Evolutionary conservation across 805 yeast genomes (phyloP), one percentile per base, ranked within the genome.

Genomic region (Candida sphagnicola): DNA sequence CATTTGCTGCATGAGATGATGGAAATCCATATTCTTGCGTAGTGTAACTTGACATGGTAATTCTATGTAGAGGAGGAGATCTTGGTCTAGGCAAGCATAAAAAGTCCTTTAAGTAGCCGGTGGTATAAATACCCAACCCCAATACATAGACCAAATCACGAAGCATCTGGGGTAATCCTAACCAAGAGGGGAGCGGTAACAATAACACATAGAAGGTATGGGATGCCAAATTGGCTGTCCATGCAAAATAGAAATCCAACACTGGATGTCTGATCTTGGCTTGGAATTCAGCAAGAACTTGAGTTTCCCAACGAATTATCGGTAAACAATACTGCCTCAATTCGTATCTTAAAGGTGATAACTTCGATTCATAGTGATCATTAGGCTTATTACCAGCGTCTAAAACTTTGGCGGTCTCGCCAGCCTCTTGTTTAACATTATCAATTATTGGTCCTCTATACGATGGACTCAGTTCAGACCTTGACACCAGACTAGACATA

Each of bases 21-120:
- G 98, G 99, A 50, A 90, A 88, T 3, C 99, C 99, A 59, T 91
- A 91, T 58, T 91, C 99, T 51, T 83, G 78, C 2, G 95, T 77
- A 0, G 98, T 93, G 48, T 87, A 86, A n/a, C 84, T 82, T 42
- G 90, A 81, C 79, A 91, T 75, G 8, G 98, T 89, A 49, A 91
- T 80, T 51, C 99, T 72, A 54, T 82, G 86, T 30, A 91, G 61
- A 0, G 99, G 98, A 1, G 99, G 98, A 2, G 95, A 82, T 42
- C 78, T 63, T 1, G 99, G 99, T 43, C 99, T 70, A 15, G 99
- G 99, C 35, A 91, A 67, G 54, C 98, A 91, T 50, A 89, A 70
- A 48, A 72, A 82, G 57, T 91, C 99, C 56, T 91, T 91, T 38
- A 85, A 59, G 43, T 67, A 71, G 2, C 98, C 98, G 2, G 85